Percentiles rank a stretch among this genome's conserved stretches.
Conservation (phyloP, 2,329 filamentous ascomycete species). For the Colletotrichum limetticola region DNA sequence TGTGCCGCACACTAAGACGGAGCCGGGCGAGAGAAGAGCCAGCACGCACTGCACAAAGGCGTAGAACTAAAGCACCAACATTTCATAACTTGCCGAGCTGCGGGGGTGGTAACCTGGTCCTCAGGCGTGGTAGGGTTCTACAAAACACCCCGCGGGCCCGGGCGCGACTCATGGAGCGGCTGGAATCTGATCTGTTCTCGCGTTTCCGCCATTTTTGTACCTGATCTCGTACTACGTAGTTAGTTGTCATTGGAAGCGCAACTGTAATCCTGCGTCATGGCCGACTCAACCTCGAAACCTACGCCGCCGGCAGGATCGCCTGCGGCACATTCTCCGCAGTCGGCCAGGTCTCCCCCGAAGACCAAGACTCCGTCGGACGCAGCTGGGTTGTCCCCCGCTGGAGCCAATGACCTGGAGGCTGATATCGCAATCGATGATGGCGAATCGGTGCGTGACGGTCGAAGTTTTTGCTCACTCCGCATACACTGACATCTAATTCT, state of each 20-base stretch:
- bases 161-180: too few species aligned
- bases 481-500: background rate
- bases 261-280: background rate
- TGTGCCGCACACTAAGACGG: background rate
- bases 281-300: background rate
- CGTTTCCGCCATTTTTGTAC: too few species aligned
- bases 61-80: background rate
- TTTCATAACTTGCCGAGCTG: background rate
- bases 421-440: background rate
- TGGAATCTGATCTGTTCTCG: too few species aligned
- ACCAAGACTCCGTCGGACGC: background rate
- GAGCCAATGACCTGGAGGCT: background rate
- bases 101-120: too few species aligned
- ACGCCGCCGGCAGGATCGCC: background rate
- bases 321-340: background rate
- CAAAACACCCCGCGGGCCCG: background rate
- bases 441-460: background rate
- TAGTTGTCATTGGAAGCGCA: too few species aligned
- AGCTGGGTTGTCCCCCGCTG: background rate
- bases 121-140: too few species aligned
- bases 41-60: too few species aligned
- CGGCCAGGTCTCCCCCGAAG: background rate
- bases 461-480: background rate
- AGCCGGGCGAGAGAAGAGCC: background rate
- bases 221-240: too few species aligned